Conservation (phyloP, 352 stramenopile species). For the Phytophthora pistaciae region DNA sequence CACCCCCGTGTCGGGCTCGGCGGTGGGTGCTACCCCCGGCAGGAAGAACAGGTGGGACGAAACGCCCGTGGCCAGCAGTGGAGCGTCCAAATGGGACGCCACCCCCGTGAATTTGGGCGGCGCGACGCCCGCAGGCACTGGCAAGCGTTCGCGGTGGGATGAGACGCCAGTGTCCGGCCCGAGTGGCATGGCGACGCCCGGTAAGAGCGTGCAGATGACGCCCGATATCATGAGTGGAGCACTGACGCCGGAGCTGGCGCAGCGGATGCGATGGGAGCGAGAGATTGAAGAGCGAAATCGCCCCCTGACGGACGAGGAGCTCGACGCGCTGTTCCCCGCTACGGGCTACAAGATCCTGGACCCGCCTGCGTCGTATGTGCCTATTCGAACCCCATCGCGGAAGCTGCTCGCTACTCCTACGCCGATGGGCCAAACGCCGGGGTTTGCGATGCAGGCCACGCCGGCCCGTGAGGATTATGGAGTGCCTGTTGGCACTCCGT, state of each 20-base stretch:
- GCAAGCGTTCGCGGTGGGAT: slow-evolving; percentile 97
- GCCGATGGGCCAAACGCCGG: slow-evolving; percentile 93
- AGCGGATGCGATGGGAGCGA: slow-evolving; percentile 94
- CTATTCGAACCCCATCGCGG: slow-evolving; percentile 94
- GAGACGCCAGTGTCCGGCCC: slow-evolving; percentile 90
- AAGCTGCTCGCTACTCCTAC: slow-evolving; percentile 97
- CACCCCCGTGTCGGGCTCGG: slow-evolving; percentile 49
- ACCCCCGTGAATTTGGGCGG: slow-evolving; percentile 82
- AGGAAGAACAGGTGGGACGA: slow-evolving; percentile 90
- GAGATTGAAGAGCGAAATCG: slow-evolving; percentile 98
- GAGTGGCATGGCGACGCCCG: slow-evolving; percentile 58
- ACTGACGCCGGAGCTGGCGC: slow-evolving; percentile 91
- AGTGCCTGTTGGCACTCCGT: slow-evolving; percentile 69
- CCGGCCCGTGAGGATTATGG: slow-evolving; percentile 86
- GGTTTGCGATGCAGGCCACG: slow-evolving; percentile 88
- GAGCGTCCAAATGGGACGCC: slow-evolving; percentile 92
- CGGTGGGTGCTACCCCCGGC: slow-evolving; percentile 44
- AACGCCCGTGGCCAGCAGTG: slow-evolving; percentile 69
- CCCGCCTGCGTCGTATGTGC: slow-evolving; percentile 96
- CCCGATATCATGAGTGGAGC: slow-evolving; percentile 74
- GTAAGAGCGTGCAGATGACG: slow-evolving; percentile 72
- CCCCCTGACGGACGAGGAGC: slow-evolving; percentile 95
- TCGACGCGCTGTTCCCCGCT: slow-evolving; percentile 97
- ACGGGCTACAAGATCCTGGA: slow-evolving; percentile 97
- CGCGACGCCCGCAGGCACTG: slow-evolving; percentile 56